These are phyloP conservation scores for Tremellales sp. DNA, from an alignment of 1,284 basidiomycete genomes.

Conservation along the genomic window DNA sequence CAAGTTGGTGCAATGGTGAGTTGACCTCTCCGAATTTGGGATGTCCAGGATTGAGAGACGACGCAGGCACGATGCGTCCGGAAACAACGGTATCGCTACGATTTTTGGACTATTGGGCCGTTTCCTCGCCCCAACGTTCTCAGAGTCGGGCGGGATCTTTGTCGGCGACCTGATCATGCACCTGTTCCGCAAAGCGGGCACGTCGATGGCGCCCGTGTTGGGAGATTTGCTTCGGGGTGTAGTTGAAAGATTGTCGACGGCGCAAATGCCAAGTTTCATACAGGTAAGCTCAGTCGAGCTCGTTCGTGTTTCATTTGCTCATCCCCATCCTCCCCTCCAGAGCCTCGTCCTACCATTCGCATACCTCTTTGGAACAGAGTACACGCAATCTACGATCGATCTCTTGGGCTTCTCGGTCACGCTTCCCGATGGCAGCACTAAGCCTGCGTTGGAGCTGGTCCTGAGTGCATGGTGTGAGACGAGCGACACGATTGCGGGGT, in stretches of 20 bases:
- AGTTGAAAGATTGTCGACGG: constrained; percentile 70
- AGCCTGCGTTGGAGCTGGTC: constrained; percentile 65
- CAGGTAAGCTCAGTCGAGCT: constrained; percentile 55
- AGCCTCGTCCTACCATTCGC: constrained; percentile 88
- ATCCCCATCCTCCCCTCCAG: constrained; percentile 44
- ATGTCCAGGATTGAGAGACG: not conserved
- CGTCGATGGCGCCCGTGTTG: constrained; percentile 62
- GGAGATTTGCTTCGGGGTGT: constrained; percentile 82
- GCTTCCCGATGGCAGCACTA: constrained; percentile 51
- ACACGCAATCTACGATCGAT: constrained; percentile 69
- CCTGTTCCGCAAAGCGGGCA: constrained; percentile 72
- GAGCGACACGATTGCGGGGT: constrained; percentile 87
- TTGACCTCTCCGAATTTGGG: constrained; percentile 4
- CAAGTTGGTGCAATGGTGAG: constrained; percentile 69
- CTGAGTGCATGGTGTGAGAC: constrained; percentile 90
- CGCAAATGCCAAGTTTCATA: constrained; percentile 81
- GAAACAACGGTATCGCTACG: constrained; percentile 68
- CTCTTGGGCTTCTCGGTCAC: constrained; percentile 62
- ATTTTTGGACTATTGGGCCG: constrained; percentile 70
- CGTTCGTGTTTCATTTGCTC: not conserved
- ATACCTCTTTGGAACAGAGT: constrained; percentile 75
- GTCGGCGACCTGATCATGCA: constrained; percentile 94
- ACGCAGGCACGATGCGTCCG: constrained; percentile 55
- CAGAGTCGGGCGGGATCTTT: constrained; percentile 80
- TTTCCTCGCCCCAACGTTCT: constrained; percentile 60